Base-by-base conservation (phyloP, 1,139 yeast genomes). In the Protomyces inundatus region DNA sequence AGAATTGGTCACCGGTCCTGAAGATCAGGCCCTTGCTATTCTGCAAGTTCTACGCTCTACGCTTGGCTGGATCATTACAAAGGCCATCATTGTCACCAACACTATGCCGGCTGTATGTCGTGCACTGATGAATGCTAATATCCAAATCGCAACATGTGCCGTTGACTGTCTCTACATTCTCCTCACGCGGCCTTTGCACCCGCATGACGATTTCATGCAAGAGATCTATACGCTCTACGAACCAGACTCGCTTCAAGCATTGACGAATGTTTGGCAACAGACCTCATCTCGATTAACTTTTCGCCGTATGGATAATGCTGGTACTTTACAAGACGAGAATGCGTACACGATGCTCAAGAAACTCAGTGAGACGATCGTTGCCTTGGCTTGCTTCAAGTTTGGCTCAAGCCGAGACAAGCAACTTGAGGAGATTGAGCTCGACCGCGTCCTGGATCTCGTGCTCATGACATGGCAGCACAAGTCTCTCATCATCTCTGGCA, bases 311-410 rank as follows among this genome's bases (percentile, higher is more conserved):
- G 96, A 90, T 73, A 14, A 42, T 42, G 32, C 48, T 10, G 62
- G 62, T 14, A 58, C 62, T 4, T 50, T 58, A 30, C 53, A 58
- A n/a, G 42, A 58, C 37, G 97, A 90, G 71, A 81, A 82, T 45
- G 76, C 80, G 58, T 93, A 95, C 73, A 84, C 95, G 0, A 80
- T 93, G 66, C 77, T 88, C 68, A 93, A 93, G 73, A 91, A 93
- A 74, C 82, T 93, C 32, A 97, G 91, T 4, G 98, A 95, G 73
- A 88, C 93, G 89, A 84, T 91, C 58, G 96, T 93, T 48, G 90
- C 95, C 0, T 78, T 93, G 51, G 90, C 96, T 70, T 96, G 87
- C 70, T 86, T 85, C 73, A 77, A 88, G 66, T 85, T 83, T 67
- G 56, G 62, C 9, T 46, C 62, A 4, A 52, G 56, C 6, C 51